phyloP scores from a whole-genome alignment of 2,329 filamentous ascomycete species.

The Scytalidium sp. region DNA sequence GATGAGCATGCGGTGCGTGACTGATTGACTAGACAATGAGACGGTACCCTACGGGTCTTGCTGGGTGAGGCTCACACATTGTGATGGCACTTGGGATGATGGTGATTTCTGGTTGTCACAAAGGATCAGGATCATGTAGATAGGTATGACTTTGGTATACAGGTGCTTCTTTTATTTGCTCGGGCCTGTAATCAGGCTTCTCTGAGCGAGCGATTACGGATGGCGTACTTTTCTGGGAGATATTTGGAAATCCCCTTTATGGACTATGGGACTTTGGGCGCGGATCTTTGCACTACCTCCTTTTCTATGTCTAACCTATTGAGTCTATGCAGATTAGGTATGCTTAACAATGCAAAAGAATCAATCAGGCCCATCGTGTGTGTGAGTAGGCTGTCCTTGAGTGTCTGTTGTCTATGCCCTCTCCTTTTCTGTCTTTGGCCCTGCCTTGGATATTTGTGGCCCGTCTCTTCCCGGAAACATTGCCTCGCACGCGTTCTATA shows the following conservation, averaged over 20 bases:
- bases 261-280: not conserved
- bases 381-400: not conserved
- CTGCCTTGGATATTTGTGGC: too few relatives aligned
- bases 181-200: not conserved
- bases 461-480: too few relatives aligned
- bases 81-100: not conserved
- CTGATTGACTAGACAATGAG: constrained; percentile 11
- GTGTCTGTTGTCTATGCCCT: not conserved
- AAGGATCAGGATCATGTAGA: not conserved
- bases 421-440: too few relatives aligned
- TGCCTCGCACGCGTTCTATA: too few relatives aligned
- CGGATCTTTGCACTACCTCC: not conserved
- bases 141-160: not conserved
- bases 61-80: not conserved
- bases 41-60: not conserved
- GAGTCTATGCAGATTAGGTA: not conserved
- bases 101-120: not conserved
- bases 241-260: not conserved
- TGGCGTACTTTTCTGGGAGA: not conserved
- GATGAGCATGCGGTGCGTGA: constrained; percentile 57
- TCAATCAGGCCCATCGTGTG: not conserved
- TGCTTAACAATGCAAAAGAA: not conserved
- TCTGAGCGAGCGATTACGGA: not conserved
- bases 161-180: not conserved
- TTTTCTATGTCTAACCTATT: not conserved